These are phyloP conservation scores for Dendrobium huoshanense DNA, from an alignment of 106 monocot species.

Conservation along the genomic window DNA sequence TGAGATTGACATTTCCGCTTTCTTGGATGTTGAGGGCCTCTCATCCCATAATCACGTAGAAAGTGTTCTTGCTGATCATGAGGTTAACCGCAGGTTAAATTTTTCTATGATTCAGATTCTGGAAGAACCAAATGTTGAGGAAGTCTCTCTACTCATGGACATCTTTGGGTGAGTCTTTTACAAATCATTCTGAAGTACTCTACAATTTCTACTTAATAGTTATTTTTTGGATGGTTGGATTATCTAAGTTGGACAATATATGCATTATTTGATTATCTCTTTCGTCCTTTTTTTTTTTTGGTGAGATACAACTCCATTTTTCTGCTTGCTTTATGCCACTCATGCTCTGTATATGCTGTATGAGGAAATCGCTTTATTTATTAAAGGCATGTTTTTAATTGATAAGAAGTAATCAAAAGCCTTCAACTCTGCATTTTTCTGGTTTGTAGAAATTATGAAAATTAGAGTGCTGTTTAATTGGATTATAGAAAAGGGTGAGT, in stretches of 20 bases:
- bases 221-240: background rate
- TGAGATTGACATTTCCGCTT: background rate
- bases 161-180: slow-evolving; percentile 48
- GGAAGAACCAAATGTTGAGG: slow-evolving; percentile 53
- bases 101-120: slow-evolving; percentile 54
- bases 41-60: background rate
- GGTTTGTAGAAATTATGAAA: background rate
- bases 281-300: slow-evolving; percentile 2
- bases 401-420: background rate
- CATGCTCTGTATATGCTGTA: background rate
- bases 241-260: background rate
- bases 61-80: slow-evolving; percentile 36
- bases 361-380: background rate
- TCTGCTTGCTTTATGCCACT: background rate
- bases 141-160: slow-evolving; percentile 44
- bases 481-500: background rate
- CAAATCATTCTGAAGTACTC: background rate
- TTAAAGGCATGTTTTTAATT: background rate
- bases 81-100: slow-evolving; percentile 47
- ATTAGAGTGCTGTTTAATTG: background rate
- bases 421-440: background rate
- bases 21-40: background rate
- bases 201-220: background rate
- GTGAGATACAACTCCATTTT: background rate
- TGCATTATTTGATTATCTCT: slow-evolving; percentile 2